Evolutionary conservation across 2,329 filamentous ascomycete genomes (phyloP).

Genomic region (Penicillium nordicum): DNA sequence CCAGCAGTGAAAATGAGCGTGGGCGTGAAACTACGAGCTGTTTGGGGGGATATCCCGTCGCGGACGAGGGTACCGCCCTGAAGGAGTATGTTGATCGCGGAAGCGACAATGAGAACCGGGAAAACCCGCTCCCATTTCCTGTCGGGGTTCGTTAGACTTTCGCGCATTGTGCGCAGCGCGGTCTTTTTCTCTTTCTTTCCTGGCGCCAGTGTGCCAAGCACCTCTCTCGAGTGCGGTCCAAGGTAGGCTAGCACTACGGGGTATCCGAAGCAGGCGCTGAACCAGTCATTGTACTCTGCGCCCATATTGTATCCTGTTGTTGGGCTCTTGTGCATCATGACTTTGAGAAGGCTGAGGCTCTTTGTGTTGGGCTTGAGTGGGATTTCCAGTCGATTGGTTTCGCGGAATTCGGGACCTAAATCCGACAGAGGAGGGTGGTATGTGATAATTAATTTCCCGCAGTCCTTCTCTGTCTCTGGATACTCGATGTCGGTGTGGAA

Average conservation of each 20-base stretch:
- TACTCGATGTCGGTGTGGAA: conserved; percentile 58
- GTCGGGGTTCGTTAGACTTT: not conserved
- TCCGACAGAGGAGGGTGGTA: conserved; percentile 30
- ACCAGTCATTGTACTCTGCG: conserved; percentile 59
- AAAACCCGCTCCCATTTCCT: not conserved
- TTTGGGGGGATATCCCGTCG: not conserved
- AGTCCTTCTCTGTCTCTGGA: conserved; percentile 17
- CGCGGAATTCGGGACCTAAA: conserved; percentile 21
- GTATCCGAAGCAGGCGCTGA: conserved; percentile 64
- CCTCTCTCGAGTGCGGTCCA: conserved; percentile 56
- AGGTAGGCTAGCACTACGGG: conserved; percentile 62
- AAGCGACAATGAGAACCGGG: not conserved
- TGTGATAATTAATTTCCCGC: conserved; percentile 41
- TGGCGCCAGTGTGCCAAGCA: conserved; percentile 61
- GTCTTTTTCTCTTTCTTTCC: conserved; percentile 23
- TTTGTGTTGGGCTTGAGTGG: conserved; percentile 54
- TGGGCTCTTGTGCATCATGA: conserved; percentile 60
- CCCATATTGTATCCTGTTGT: conserved; percentile 64
- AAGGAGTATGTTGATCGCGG: not conserved
- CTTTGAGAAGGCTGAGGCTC: conserved; percentile 47
- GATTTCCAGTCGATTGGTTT: conserved; percentile 47
- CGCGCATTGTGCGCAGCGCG: not conserved
- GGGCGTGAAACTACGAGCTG: not conserved
- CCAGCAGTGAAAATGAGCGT: not conserved
- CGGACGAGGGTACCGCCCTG: not conserved